A percentile compares a stretch with the other conserved stretches of the same genome.
phyloP scores from a whole-genome alignment of 2,329 filamentous ascomycete species.

The Alternaria metachromatica region DNA sequence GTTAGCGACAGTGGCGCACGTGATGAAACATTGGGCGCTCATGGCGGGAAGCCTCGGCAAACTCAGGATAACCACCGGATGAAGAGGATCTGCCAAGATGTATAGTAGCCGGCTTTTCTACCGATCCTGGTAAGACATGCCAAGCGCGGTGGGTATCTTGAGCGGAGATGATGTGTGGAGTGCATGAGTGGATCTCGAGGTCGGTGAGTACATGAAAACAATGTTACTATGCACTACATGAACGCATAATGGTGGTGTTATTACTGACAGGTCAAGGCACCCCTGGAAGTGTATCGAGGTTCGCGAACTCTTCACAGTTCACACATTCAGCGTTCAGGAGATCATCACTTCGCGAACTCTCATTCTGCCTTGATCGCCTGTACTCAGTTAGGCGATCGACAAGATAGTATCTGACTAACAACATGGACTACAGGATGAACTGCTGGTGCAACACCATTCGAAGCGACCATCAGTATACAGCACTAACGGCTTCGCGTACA shows the following conservation, averaged over 20 bases:
- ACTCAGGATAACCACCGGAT: constrained; percentile 10
- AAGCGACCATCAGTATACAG: neutral
- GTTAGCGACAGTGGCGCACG: constrained; percentile 1
- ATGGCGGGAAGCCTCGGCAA: constrained; percentile 10
- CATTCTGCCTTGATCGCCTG: neutral
- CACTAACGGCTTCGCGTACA: neutral
- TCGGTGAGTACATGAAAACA: constrained; percentile 1
- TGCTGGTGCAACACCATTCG: neutral
- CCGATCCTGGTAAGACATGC: constrained; percentile 1
- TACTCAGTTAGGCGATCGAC: neutral
- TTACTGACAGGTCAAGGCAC: neutral
- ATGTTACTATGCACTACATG: neutral
- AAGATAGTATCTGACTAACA: neutral
- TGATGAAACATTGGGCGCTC: constrained; percentile 1
- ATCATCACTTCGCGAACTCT: neutral
- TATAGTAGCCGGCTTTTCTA: constrained; percentile 5
- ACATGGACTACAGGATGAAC: neutral
- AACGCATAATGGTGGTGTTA: neutral
- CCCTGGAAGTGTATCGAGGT: neutral
- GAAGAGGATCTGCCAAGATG: constrained; percentile 3
- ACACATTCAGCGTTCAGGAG: neutral
- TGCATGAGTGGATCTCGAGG: constrained; percentile 7
- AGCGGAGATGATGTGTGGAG: constrained; percentile 7
- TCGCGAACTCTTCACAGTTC: neutral
- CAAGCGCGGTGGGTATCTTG: constrained; percentile 8